Base-by-base conservation (phyloP, 441 rosid species). In the Euphorbia schlechtendalii region DNA sequence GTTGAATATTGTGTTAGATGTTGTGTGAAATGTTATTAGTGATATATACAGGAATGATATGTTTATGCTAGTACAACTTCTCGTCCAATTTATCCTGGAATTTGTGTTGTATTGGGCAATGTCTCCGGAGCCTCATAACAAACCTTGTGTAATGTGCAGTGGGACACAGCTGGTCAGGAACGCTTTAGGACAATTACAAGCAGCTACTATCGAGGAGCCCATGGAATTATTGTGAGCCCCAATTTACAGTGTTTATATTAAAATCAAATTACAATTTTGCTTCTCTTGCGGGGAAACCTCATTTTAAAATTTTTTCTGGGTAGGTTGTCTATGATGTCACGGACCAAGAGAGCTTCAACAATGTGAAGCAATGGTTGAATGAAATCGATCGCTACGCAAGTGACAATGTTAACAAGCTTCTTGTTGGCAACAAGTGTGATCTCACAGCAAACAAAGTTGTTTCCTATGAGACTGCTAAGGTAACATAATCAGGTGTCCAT, bases 141-240 rank as follows among this genome's bases (percentile, higher is more conserved):
- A 32, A 32, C 34, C 12, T 17, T 36, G 34, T 21, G 57, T 40
- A 56, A 28, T 34, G 7, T 65, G 65, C 75, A 85, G 90, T 85
- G 90, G 90, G 90, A 85, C 73, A 85, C 90, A 58, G 90, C 90
- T 8, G 90, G 90, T 18, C 90, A 85, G 76, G 90, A 85, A 71
- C 84, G 90, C 38, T 85, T 85, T 54, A 78, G 90, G 75, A 85
- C 90, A 32, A 85, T 85, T 56, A 85, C 90, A 11, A 85, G 90
- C 73, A 85, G 90, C 74, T 85, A 85, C 77, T 85, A 85, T 59
- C 80, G 90, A n/a, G 90, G 90, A 43, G 87, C 90, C 61, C 90
- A 85, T 58, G 90, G 87, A 36, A 83, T 83, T 51, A 85, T 85
- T 66, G 88, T 85, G 67, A 73, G 79, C 68, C 20, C n/a, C 15